These are phyloP conservation scores for Platanthera guangdongensis DNA, from an alignment of 106 monocot species.

Conservation along the genomic window DNA sequence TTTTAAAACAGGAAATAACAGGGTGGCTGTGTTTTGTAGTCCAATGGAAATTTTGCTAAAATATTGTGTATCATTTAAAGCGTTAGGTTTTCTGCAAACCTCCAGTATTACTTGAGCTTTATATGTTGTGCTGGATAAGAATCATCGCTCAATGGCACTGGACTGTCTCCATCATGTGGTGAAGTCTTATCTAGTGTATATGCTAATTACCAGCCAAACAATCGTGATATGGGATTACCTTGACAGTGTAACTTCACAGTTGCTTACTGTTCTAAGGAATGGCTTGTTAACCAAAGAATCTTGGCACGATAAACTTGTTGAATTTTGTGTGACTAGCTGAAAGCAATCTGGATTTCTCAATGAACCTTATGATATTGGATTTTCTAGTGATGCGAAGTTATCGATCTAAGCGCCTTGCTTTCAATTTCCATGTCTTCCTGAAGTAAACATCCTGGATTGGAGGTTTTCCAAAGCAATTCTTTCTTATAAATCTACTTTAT, in stretches of 20 bases:
- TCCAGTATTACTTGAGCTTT: neutral
- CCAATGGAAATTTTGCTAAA: neutral
- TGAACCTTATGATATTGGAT: constrained; percentile 95
- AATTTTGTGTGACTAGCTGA: constrained; percentile 95
- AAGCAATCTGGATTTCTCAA: constrained; percentile 79
- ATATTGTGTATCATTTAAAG: neutral
- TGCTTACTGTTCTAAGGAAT: constrained; percentile 73
- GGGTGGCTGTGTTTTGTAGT: neutral
- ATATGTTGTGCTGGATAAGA: constrained; percentile 68
- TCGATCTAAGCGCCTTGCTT: constrained; percentile 88
- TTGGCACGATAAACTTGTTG: constrained; percentile 97
- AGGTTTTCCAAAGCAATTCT: constrained; percentile 49
- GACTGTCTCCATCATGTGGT: constrained; percentile 96
- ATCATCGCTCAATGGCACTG: constrained; percentile 93
- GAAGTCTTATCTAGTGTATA: constrained; percentile 88
- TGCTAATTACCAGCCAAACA: constrained; percentile 65
- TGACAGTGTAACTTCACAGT: constrained; percentile 92
- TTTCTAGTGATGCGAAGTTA: constrained; percentile 89
- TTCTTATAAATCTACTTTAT: neutral
- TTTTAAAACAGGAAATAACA: neutral
- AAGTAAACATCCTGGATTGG: constrained; percentile 56
- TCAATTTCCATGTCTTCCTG: constrained; percentile 79
- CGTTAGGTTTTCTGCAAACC: neutral
- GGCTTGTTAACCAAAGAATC: constrained; percentile 87
- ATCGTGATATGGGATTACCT: constrained; percentile 93